Base-by-base conservation (phyloP, 139 green algal species). In the Pedinophyceae sp. region DNA sequence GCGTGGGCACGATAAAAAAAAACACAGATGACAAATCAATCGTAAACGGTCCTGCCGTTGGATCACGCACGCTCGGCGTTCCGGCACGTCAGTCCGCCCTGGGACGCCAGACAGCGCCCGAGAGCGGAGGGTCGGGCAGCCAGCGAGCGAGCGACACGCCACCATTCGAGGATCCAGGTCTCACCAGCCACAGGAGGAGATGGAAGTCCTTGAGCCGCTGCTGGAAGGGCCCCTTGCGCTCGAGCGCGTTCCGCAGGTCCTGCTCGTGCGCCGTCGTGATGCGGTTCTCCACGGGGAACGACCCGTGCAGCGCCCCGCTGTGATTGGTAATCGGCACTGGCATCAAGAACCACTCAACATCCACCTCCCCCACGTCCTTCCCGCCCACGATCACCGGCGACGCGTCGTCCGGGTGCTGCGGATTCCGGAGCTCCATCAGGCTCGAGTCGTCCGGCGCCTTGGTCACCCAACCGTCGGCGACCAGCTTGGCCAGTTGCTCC, bases 331-430 rank as follows among this genome's bases (percentile, higher is more conserved):
- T 59, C 19, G 40, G 40, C 53, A 59, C 53, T 7, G 53, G 25
- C 22, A 30, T n/a, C 27, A 59, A 22, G 53, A 59, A 59, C 38
- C 34, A 59, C 34, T 59, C 53, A 16, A 48, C 43, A 27, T 59
- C 53, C 19, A 59, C 39, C 53, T 38, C 30, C n/a, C 30, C 23
- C 28, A 38, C 30, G 53, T 55, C 25, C 53, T 59, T 59, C 4
- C 26, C 25, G 5, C 26, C 53, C 27, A 59, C 53, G 28, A 59
- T 59, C 53, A 59, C 10, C 7, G 34, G 34, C 10, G 34, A 19
- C 34, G 34, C 34, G 34, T 43, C 34, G 10, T 43, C 34, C 10
- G 34, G 34, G 34, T 7, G 10, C 34, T 43, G 34, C 10, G 34
- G 34, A 13, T 43, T 43, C 10, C 34, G 34, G 10, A 43, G 7